phyloP scores from a whole-genome alignment of 2,329 filamentous ascomycete species.

The Amphichorda felina region DNA sequence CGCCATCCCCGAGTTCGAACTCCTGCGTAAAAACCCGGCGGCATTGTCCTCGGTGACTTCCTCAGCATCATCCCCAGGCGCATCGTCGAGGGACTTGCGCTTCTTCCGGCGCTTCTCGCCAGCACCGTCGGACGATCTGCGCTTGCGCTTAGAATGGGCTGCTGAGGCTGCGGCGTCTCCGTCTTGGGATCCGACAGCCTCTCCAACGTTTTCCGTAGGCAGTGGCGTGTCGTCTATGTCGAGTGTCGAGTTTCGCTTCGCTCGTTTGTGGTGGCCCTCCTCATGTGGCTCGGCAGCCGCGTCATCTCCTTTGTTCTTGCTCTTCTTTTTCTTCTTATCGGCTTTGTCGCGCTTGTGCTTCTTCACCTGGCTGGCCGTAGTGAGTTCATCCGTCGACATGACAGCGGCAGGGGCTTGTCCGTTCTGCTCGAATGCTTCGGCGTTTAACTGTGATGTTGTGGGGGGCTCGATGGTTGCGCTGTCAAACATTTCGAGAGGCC shows the following conservation, averaged over 20 bases:
- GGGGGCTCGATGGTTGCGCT: slow-evolving; percentile 19
- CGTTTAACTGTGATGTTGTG: slow-evolving; percentile 15
- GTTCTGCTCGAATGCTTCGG: slow-evolving; percentile 4
- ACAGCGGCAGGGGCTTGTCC: slow-evolving; percentile 15
- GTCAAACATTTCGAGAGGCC: slow-evolving; percentile 24
- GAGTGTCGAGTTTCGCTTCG: background rate
- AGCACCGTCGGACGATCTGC: slow-evolving; percentile 1
- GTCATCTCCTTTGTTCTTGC: slow-evolving; percentile 10
- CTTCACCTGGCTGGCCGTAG: slow-evolving; percentile 6
- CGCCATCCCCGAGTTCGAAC: slow-evolving; percentile 3
- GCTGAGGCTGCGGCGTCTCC: background rate
- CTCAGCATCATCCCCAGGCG: slow-evolving; percentile 7
- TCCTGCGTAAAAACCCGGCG: slow-evolving; percentile 7
- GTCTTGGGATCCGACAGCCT: background rate
- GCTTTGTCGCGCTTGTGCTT: slow-evolving; percentile 6
- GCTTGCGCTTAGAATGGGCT: slow-evolving; percentile 1
- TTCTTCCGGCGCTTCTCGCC: slow-evolving; percentile 20
- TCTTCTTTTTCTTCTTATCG: slow-evolving; percentile 15
- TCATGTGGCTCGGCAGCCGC: slow-evolving; percentile 6
- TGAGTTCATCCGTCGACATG: slow-evolving; percentile 14
- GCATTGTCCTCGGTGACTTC: slow-evolving; percentile 7
- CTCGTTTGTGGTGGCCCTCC: background rate
- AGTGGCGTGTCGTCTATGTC: background rate
- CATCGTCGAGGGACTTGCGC: slow-evolving; percentile 12
- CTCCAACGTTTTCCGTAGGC: background rate